Base-by-base conservation (phyloP, 129 eudicot species). In the Saposhnikovia divaricata region DNA sequence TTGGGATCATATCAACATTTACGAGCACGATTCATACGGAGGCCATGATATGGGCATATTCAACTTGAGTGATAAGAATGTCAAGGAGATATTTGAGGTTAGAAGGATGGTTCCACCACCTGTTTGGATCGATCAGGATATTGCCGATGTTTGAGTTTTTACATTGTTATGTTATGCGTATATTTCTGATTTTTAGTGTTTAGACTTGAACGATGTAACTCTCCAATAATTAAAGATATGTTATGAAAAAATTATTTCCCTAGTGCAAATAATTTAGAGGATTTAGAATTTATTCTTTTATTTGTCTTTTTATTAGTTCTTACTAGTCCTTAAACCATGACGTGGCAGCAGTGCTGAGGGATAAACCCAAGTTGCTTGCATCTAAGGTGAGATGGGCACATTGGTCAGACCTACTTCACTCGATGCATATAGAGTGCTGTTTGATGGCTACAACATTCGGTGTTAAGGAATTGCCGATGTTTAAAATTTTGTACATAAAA, bases 21-120 rank as follows among this genome's bases (percentile, higher is more conserved):
- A n/a, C 6, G 69, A 61, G 34, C 34, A 61, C 27, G 69, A 61
- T 0, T 25, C 23, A 14, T 61, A 61, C 25, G 69, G 69, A 61
- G 69, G 69, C 13, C 69, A 61, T 61, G 69, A 61, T 10, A 61
- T 61, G 69, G 69, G 69, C n/a, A 61, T 61, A 9, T 61, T 61
- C 15, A 9, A 9, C 14, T n/a, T 61, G 13, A n/a, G 69, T 61
- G 69, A 61, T 10, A 61, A 25, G 12, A 61, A 10, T 61, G 37
- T 61, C 34, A 10, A 61, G 69, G 69, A 61, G 69, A 61, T 61
- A 61, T 61, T 61, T 3, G 34, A 61, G 69, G 28, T 61, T 1
- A 61, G 34, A 3, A 61, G 69, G 69, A 61, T 61, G 69, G 34
- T 61, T n/a, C 69, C 69, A 7, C 69, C 69, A 0, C 69, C 69